Evolutionary conservation across 805 yeast species (phyloP), one percentile per base, ranked within the genome.

Genomic region (Cephaloascus albidus): DNA sequence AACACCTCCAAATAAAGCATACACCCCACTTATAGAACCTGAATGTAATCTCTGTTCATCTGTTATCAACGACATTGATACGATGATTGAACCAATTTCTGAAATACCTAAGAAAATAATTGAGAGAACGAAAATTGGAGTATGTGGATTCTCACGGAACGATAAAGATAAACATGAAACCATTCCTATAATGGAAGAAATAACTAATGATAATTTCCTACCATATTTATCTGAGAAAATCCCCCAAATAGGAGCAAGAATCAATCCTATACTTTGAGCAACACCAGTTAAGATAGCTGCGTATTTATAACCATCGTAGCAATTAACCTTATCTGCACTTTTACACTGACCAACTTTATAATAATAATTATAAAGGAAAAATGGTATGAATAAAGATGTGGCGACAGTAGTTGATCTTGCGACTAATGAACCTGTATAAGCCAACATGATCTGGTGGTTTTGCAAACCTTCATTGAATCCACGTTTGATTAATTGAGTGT

Each of bases 261-360:
- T n/a, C 18, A 82, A 58, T 1, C 81, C 72, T 18, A 70, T 63
- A 0, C 76, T 62, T 45, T 81, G 81, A 3, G 78, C 65, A n/a
- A 80, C 70, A 6, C 90, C 90, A 1, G 84, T 73, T 23, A 82
- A 57, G 34, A 82, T 78, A 1, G 87, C 85, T 15, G 86, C 74
- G 42, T 72, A 69, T 6, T 78, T 63, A 45, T 76, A 80, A 0
- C 84, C 86, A 32, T 78, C 81, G 38, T 71, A 69, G 49, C 88
- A 81, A 18, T 57, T 60, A 17, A 52, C 66, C 51, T 49, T 61
- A 39, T 50, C 67, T 44, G 45, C 38, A 32, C 56, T 60, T 1
- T 60, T 48, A 51, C 88, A 81, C 38, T 55, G 51, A 0, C 83
- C 85, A 3, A 60, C 60, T 32, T 63, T 53, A 42, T 63, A 61